Base-by-base conservation (phyloP, 2,329 filamentous ascomycete genomes). In the Nigrograna mackinnonii region DNA sequence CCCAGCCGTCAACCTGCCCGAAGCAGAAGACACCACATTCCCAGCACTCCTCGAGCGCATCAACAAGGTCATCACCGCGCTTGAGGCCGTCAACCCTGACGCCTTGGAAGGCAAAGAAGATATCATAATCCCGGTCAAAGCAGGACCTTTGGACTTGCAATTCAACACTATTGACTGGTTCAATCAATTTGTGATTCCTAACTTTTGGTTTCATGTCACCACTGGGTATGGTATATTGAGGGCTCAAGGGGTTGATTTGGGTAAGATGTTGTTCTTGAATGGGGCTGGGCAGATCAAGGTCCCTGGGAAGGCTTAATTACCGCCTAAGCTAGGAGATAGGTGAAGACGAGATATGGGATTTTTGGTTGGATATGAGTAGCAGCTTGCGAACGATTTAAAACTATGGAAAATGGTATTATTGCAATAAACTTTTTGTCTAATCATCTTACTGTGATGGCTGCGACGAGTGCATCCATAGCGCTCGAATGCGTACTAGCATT, bases 391-490 rank as follows among this genome's bases (percentile, higher is more conserved):
- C n/a, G n/a, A n/a, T n/a, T n/a, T n/a, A n/a, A n/a, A n/a, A n/a
- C n/a, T n/a, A n/a, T n/a, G n/a, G n/a, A n/a, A n/a, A n/a, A n/a
- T n/a, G n/a, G n/a, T n/a, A n/a, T n/a, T n/a, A n/a, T n/a, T n/a
- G n/a, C n/a, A n/a, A n/a, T n/a, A n/a, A n/a, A n/a, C n/a, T n/a
- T n/a, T n/a, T n/a, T n/a, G n/a, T n/a, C n/a, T n/a, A n/a, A n/a
- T 40, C 34, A 52, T 17, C 44, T 37, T 12, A 58, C 54, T 3
- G 46, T 44, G 36, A 60, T 53, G 28, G 83, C 84, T 20, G 82
- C 86, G 45, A 89, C 80, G 21, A 89, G 68, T 24, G 77, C 79
- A 66, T 89, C 86, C 65, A 89, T 67, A 1, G 82, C 85, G 14
- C 80, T 82, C 56, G 79, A 81, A 34, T 89, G 86, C 17, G 82